Evolutionary conservation across 176 grass and related monocot species (phyloP), one percentile per base, ranked within the genome.

Genomic region (Thinopyrum elongatum): DNA sequence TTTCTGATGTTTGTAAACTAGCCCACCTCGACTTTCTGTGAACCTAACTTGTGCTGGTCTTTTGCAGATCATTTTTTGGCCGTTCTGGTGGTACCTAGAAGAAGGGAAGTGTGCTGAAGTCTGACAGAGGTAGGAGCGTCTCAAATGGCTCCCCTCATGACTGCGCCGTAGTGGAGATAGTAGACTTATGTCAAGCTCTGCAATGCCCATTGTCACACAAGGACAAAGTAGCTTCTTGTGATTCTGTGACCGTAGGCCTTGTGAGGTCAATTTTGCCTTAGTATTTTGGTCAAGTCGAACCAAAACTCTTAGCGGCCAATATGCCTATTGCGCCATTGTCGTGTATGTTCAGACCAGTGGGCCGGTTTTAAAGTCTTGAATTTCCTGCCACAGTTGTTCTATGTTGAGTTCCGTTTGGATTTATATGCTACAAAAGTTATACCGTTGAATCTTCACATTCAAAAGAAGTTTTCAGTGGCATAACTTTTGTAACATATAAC

Each of bases 21-120:
- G 25, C 10, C 59, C 7, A 4, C 23, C 8, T 77, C n/a, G 49
- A 36, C 34, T 67, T 83, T 74, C 3, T 36, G 70, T 23, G 59
- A 64, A 86, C 39, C 31, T 82, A 15, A 51, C 65, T 63, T 42
- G 25, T 57, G 47, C 68, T 84, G 80, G 65, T 87, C 33, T 5
- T 83, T 74, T 28, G 76, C 81, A 87, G 89, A 70, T 91, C 22
- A 9, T 80, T 91, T 71, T 75, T 31, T 49, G 72, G 25, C 26
- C 29, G 63, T 36, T 80, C 66, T 84, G 67, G 35, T 62, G 76
- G 75, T 55, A 57, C 34, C 57, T 38, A 1, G 70, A 34, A 2
- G 62, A 49, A 80, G 34, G 41, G 61, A 62, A 36, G n/a, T 60
- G 6, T 59, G 21, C 33, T 77, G 31, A 25, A 77, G 74, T 70